Evolutionary conservation across 164 flowering plant genomes (phyloP), one percentile per base, ranked within the genome.

Genomic region (Protea cynaroides): DNA sequence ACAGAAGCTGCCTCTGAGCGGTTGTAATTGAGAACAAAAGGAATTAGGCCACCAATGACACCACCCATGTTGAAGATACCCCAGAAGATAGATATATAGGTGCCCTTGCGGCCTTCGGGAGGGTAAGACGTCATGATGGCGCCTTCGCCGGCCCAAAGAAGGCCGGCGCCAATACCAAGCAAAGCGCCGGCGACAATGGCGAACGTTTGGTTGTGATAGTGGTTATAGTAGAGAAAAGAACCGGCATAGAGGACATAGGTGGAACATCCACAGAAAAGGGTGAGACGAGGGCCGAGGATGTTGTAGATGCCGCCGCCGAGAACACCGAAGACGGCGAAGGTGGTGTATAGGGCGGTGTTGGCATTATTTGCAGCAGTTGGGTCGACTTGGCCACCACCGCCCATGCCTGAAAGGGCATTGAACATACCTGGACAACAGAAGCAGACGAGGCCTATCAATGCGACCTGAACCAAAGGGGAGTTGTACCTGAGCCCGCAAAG

Each of bases 401-500:
- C 99, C 97, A 91, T 85, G 67, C 99, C 97, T 17, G 83, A 78
- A 29, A 91, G 84, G 59, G 97, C 97, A 63, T 91, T 91, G 83
- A 87, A 94, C 99, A 94, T 91, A 13, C 97, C 99, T 0, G 99
- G 97, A 56, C 99, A 94, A 69, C 99, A 94, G 75, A 94, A 94
- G 65, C 99, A 94, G 7, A 94, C 96, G 1, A 89, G 62, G 0
- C 97, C 99, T 14, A 89, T 91, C 18, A 94, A 29, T 62, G 46
- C 38, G 0, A 94, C 86, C 65, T 91, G 99, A 3, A 81, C 81
- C 19, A 91, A 51, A 0, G 99, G 96, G 0, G 99, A 91, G 69
- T 94, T 94, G 82, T 79, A 87, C 37, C 98, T 56, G 72, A 85
- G 86, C 37, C 98, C 54, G 72, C 83, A 68, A 1, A n/a, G 15